A percentile compares a stretch with the other conserved stretches of the same genome.
These are phyloP conservation scores for Alternaria atra DNA, from an alignment of 2,329 filamentous ascomycete species.

Conservation along the genomic window DNA sequence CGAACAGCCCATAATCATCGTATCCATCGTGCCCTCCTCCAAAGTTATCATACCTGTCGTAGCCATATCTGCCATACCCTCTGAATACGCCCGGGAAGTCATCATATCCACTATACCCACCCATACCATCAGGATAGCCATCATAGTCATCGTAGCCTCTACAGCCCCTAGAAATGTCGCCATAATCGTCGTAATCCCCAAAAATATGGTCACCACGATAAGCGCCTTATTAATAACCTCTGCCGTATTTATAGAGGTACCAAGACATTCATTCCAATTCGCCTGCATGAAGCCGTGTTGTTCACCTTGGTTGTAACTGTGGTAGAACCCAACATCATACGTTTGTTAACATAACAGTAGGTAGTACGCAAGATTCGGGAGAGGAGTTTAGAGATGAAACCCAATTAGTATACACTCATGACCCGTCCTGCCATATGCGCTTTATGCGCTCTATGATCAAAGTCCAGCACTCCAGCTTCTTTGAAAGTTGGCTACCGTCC, in stretches of 20 bases:
- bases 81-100: background rate
- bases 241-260: background rate
- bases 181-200: background rate
- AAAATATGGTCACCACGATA: background rate
- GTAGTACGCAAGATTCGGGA: background rate
- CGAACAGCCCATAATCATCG: background rate
- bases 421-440: background rate
- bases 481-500: background rate
- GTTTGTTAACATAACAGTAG: background rate
- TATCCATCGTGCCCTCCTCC: background rate
- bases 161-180: background rate
- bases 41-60: background rate
- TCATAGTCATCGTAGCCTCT: background rate
- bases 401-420: background rate
- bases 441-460: background rate
- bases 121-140: background rate
- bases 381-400: background rate
- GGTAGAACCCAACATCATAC: background rate
- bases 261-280: background rate
- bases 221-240: background rate
- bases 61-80: background rate
- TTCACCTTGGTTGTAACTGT: background rate
- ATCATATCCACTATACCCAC: background rate
- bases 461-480: background rate
- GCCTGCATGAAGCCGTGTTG: background rate